Evolutionary conservation across 2,329 filamentous ascomycete genomes (phyloP).

Genomic region (Pseudogymnoascus sp.): DNA sequence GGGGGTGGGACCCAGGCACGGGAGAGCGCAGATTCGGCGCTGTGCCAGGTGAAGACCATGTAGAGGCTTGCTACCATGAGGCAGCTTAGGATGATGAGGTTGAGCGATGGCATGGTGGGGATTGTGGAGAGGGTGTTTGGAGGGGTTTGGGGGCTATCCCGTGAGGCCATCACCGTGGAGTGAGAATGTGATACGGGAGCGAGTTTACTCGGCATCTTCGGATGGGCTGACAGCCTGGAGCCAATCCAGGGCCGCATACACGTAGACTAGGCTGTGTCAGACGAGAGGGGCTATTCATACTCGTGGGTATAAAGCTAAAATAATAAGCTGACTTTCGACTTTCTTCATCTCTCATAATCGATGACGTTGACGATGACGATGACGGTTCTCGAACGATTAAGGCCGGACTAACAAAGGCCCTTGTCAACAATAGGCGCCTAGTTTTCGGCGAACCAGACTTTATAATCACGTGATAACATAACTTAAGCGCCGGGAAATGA

Average conservation of each 20-base stretch:
- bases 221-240: background rate
- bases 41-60: background rate
- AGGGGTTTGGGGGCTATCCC: background rate
- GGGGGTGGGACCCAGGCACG: background rate
- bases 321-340: background rate
- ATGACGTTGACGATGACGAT: background rate
- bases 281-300: background rate
- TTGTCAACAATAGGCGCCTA: background rate
- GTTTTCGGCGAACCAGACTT: background rate
- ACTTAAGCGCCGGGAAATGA: background rate
- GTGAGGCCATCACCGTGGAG: background rate
- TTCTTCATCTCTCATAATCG: background rate
- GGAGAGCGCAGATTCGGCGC: background rate
- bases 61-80: background rate
- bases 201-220: background rate
- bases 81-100: background rate
- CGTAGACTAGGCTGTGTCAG: background rate
- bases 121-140: background rate
- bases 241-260: background rate
- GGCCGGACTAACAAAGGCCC: background rate
- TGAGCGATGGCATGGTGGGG: background rate
- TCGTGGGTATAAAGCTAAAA: background rate
- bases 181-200: background rate
- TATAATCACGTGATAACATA: background rate
- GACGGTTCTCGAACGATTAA: background rate